A percentile compares a stretch with the other conserved stretches of the same genome.
phyloP scores from a whole-genome alignment of 352 stramenopile genomes.

The Phytophthora hybrid region DNA sequence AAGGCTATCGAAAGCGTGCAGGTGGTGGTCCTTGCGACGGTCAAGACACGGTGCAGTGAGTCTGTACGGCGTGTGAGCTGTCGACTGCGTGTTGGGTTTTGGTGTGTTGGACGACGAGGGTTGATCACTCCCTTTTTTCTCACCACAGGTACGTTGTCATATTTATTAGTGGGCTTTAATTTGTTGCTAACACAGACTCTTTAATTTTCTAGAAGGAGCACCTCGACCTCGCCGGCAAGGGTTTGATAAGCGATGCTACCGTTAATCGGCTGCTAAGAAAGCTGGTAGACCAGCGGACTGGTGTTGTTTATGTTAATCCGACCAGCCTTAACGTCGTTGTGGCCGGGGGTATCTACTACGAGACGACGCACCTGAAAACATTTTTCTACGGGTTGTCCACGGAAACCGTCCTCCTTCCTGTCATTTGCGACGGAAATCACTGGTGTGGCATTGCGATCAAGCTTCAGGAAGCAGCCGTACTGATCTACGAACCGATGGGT shows the following conservation, averaged over 20 bases:
- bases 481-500: no score
- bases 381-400: background rate
- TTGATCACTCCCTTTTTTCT: background rate
- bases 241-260: background rate
- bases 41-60: no score
- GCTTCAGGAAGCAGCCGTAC: background rate
- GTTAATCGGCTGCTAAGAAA: background rate
- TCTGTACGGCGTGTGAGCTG: no score
- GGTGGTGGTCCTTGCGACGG: no score
- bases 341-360: background rate
- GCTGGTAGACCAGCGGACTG: background rate
- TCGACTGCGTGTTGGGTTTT: no score
- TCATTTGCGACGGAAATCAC: background rate
- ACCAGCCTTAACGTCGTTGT: background rate
- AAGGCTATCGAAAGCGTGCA: no score
- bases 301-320: background rate
- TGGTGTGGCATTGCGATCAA: background rate
- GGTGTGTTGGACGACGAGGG: no score
- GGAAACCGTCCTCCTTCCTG: background rate
- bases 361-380: background rate
- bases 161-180: background rate
- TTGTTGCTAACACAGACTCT: background rate
- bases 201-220: background rate
- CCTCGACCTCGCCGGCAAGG: background rate
- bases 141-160: background rate